Evolutionary conservation across 2,329 filamentous ascomycete species (phyloP).

Genomic region (Microsporum ferrugineum): DNA sequence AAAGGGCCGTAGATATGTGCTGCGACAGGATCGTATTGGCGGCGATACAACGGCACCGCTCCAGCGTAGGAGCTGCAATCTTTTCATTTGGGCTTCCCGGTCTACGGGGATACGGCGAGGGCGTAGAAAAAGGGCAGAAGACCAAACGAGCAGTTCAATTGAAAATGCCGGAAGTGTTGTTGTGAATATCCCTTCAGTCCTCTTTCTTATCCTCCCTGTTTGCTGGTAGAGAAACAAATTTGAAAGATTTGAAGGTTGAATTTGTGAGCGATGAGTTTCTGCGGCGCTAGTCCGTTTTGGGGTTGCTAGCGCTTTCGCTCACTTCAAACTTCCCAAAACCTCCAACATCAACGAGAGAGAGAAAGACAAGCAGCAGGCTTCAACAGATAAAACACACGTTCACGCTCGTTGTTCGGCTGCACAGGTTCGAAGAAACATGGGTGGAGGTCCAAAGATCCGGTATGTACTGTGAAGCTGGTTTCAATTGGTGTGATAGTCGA

Average conservation of each 20-base stretch:
- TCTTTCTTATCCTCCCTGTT: not conserved
- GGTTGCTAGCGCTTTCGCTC: not conserved
- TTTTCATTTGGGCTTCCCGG: constrained; percentile 32
- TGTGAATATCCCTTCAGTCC: not conserved
- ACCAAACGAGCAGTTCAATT: not conserved
- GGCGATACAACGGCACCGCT: constrained; percentile 41
- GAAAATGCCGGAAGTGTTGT: not conserved
- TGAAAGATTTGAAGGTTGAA: not conserved
- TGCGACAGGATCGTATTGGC: constrained; percentile 31
- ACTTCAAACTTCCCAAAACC: not conserved
- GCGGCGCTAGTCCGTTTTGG: not conserved
- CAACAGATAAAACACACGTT: not conserved
- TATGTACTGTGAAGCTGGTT: constrained; percentile 33
- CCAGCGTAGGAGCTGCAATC: constrained; percentile 42
- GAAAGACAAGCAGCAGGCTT: not conserved
- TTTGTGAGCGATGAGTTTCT: constrained; percentile 1
- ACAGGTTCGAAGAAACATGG: constrained; percentile 36
- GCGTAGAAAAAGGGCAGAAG: not conserved
- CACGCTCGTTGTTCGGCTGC: not conserved
- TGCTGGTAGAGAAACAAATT: not conserved
- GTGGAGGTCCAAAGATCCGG: constrained; percentile 70
- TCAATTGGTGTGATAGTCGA: constrained; percentile 9
- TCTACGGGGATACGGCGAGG: not conserved
- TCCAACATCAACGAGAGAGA: not conserved
- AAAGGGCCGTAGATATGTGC: constrained; percentile 15